A percentile compares a stretch with the other conserved stretches of the same genome.
Evolutionary conservation across 805 yeast species (phyloP).

Genomic region (Vanderwaltozyma verrucispora): DNA sequence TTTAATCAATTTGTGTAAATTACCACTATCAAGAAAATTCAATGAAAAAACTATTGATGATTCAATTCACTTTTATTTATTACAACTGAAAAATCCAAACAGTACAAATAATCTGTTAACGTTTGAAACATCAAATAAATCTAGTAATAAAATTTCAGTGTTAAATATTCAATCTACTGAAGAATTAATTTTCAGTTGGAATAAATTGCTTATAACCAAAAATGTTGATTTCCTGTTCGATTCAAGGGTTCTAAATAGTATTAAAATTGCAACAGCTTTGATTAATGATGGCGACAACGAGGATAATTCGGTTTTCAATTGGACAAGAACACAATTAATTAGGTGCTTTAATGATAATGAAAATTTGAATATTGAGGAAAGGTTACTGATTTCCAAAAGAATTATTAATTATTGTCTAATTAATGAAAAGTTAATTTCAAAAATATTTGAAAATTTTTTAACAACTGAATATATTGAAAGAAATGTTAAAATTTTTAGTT

Average conservation of each 20-base stretch:
- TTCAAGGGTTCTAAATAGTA: background rate
- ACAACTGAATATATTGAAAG: constrained; percentile 7
- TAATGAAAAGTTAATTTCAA: constrained; percentile 3
- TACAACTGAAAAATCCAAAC: constrained; percentile 1
- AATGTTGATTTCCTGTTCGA: constrained; percentile 8
- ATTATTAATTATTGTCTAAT: constrained; percentile 8
- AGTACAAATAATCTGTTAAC: no score
- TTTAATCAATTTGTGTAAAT: no score
- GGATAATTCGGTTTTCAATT: constrained; percentile 4
- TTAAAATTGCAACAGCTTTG: constrained; percentile 7
- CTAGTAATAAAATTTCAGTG: constrained; percentile 6
- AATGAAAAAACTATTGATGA: constrained; percentile 2
- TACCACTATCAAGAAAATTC: constrained; percentile 4
- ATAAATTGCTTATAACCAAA: constrained; percentile 8
- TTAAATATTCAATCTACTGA: constrained; percentile 9
- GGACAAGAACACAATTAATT: constrained; percentile 10
- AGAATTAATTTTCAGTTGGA: constrained; percentile 14
- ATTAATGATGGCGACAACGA: no score
- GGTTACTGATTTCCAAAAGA: constrained; percentile 1
- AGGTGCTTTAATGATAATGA: constrained; percentile 9
- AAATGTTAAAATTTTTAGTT: constrained; percentile 3
- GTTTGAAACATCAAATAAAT: no score
- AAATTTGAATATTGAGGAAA: background rate
- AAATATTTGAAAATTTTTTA: constrained; percentile 8
- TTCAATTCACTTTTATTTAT: constrained; percentile 1